A percentile compares a stretch with the other conserved stretches of the same genome.
Conservation (phyloP, 805 yeast species). For the Wickerhamomyces silvicola region DNA sequence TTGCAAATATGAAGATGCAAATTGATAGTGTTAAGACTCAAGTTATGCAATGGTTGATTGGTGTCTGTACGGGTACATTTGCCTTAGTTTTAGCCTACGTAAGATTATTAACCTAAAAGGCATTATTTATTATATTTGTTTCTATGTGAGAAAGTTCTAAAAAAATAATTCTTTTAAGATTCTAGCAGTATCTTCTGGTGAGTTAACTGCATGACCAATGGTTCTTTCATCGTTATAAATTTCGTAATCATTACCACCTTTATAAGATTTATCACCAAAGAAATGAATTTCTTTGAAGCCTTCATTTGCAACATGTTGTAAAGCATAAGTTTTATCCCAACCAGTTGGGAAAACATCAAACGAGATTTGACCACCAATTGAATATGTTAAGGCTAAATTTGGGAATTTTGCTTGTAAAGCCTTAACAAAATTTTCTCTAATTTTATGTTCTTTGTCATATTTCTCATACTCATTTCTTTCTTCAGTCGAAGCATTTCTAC, state of each 20-base stretch:
- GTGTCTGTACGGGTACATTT: constrained; percentile 97
- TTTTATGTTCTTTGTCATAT: constrained; percentile 70
- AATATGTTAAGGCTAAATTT: constrained; percentile 83
- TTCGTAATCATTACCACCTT: constrained; percentile 99
- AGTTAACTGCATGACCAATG: constrained; percentile 87
- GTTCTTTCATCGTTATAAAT: constrained; percentile 90
- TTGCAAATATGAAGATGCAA: constrained; percentile 90
- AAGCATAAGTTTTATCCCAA: constrained; percentile 99
- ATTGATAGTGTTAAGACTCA: constrained; percentile 94
- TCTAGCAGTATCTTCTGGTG: constrained; percentile 83
- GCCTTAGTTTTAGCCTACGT: constrained; percentile 91
- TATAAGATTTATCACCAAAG: constrained; percentile 96
- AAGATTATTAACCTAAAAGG: constrained; percentile 55
- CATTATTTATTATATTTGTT: background rate
- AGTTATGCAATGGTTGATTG: constrained; percentile 97
- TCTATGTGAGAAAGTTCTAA: no score
- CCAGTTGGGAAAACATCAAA: constrained; percentile 99
- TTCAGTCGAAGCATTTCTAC: constrained; percentile 92
- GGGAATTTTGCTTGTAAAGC: constrained; percentile 82
- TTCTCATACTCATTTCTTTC: constrained; percentile 92
- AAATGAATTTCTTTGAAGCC: constrained; percentile 86
- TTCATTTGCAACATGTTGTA: constrained; percentile 84
- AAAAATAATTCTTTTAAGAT: constrained; percentile 78
- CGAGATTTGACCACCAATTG: constrained; percentile 99
- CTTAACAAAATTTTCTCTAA: constrained; percentile 78